Percentiles rank a stretch among this genome's conserved stretches.
Evolutionary conservation across 331 rosid species (phyloP).

Genomic region (Phaseolus coccineus): DNA sequence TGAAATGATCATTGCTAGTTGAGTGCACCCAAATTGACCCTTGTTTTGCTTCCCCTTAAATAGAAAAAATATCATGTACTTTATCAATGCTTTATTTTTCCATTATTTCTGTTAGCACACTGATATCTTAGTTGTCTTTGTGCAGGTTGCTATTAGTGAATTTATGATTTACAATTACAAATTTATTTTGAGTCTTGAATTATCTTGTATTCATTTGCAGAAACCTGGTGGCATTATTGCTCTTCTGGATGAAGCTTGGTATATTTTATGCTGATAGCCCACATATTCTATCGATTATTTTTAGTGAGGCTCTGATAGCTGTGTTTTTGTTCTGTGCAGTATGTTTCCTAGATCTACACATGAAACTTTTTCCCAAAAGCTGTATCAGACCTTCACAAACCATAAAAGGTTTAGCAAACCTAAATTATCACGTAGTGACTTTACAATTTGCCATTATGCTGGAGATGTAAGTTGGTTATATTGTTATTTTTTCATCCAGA

Average conservation of each 20-base stretch:
- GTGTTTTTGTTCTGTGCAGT: slow-evolving; percentile 59
- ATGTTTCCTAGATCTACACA: slow-evolving; percentile 99
- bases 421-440: slow-evolving; percentile 87
- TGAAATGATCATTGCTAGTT: not conserved
- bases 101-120: not conserved
- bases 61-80: not conserved
- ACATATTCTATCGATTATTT: not conserved
- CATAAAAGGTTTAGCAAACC: slow-evolving; percentile 93
- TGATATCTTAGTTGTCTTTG: not conserved
- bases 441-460: slow-evolving; percentile 98
- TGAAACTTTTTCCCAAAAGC: slow-evolving; percentile 96
- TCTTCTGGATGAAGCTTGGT: slow-evolving; percentile 94
- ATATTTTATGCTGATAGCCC: slow-evolving; percentile 7
- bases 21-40: not conserved
- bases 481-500: not conserved
- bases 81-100: not conserved
- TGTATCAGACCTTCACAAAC: slow-evolving; percentile 93
- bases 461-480: slow-evolving; percentile 83
- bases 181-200: slow-evolving; percentile 28
- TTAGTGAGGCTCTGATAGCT: slow-evolving; percentile 39
- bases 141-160: slow-evolving; percentile 9
- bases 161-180: slow-evolving; percentile 1
- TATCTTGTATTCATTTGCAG: slow-evolving; percentile 56
- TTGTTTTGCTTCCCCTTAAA: not conserved
- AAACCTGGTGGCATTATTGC: slow-evolving; percentile 96